Base-by-base conservation (phyloP, 164 flowering plant species). In the Brasenia schreberi region DNA sequence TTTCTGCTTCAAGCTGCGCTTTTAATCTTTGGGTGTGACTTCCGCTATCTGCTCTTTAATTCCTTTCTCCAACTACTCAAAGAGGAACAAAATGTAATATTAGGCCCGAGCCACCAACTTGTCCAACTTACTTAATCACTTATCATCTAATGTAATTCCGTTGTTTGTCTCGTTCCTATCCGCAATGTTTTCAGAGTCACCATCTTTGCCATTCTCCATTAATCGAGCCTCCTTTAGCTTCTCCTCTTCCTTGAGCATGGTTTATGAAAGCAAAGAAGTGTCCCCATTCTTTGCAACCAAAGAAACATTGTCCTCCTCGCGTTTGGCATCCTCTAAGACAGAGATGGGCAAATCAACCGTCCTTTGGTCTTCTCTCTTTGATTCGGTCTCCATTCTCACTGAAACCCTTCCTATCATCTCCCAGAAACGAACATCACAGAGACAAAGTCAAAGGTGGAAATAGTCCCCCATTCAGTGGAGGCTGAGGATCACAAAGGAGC, bases 401-500 rank as follows among this genome's bases (percentile, higher is more conserved):
- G 23, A 60, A 60, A 60, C 62, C n/a, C n/a, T n/a, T n/a, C n/a
- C n/a, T n/a, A n/a, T n/a, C n/a, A n/a, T n/a, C n/a, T n/a, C n/a
- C n/a, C n/a, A n/a, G n/a, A n/a, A n/a, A n/a, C n/a, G n/a, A n/a
- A n/a, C n/a, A n/a, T 7, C 10, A 53, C 10, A 53, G 59, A 53
- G 59, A 53, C 10, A 53, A 17, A 53, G 59, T n/a, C n/a, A n/a
- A n/a, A n/a, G n/a, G n/a, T n/a, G n/a, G n/a, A n/a, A n/a, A n/a
- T n/a, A n/a, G n/a, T n/a, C n/a, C n/a, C n/a, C n/a, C n/a, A n/a
- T n/a, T n/a, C n/a, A 95, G 74, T 92, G 96, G 80, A 95, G 85
- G 63, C 97, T 94, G 64, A 92, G 96, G 59, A 95, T 92, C 72
- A 97, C 97, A 72, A 95, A 89, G 19, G 99, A 95, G 77, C 97